phyloP scores from a whole-genome alignment of 1,284 basidiomycete genomes.

The Cystobasidium slooffiae region DNA sequence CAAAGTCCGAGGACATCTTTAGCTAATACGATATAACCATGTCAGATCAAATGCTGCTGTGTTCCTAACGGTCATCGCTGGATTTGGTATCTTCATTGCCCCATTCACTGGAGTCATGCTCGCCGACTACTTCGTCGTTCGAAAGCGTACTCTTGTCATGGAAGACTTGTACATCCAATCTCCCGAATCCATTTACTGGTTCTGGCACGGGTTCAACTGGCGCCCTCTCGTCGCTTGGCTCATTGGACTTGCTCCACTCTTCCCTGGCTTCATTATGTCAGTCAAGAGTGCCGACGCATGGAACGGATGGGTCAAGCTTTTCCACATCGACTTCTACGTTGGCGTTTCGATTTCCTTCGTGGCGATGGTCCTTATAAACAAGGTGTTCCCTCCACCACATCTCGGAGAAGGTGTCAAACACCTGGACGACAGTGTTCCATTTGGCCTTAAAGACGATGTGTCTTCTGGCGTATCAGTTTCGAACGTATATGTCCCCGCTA shows the following conservation, averaged over 20 bases:
- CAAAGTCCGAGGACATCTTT: not conserved
- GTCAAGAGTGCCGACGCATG: constrained; percentile 4
- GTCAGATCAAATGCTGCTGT: not conserved
- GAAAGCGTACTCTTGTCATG: constrained; percentile 32
- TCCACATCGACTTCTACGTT: constrained; percentile 18
- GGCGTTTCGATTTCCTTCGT: constrained; percentile 11
- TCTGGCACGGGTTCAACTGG: constrained; percentile 48
- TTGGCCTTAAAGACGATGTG: constrained; percentile 1
- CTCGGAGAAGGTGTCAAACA: constrained; percentile 12
- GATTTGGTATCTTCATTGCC: constrained; percentile 35
- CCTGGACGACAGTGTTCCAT: constrained; percentile 1
- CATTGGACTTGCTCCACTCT: constrained; percentile 16
- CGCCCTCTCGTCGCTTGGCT: constrained; percentile 49
- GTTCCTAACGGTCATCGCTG: constrained; percentile 33
- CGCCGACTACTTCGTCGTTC: constrained; percentile 44
- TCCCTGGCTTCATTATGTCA: constrained; percentile 27
- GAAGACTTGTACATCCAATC: constrained; percentile 25
- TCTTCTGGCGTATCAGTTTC: constrained; percentile 3
- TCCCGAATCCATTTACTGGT: constrained; percentile 42
- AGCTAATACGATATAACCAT: too few relatives aligned
- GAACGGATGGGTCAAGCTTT: constrained; percentile 22
- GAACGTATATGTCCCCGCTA: not conserved
- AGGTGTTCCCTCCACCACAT: constrained; percentile 7
- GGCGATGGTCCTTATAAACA: not conserved
- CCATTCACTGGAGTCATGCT: constrained; percentile 33